Evolutionary conservation across 192 early-diverging fungal species (phyloP).

Genomic region (Backusella circina): DNA sequence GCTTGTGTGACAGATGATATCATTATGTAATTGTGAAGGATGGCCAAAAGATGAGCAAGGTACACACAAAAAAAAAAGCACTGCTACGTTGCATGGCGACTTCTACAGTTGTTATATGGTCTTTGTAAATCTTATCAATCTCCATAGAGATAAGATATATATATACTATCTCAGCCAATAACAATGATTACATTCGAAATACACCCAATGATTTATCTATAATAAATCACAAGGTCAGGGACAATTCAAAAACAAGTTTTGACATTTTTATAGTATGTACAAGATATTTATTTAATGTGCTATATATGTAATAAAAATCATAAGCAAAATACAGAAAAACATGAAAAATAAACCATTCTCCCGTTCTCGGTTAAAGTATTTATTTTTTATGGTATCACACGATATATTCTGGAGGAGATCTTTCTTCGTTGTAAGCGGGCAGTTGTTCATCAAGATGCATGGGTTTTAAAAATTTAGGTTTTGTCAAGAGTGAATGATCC

Average conservation of each 20-base stretch:
- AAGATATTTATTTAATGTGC: not conserved
- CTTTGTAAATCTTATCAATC: not conserved
- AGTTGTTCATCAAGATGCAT: not conserved
- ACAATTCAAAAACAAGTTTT: not conserved
- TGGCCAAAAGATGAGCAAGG: not conserved
- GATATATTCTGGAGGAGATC: not conserved
- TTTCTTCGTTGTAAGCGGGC: not conserved
- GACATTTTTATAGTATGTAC: not conserved
- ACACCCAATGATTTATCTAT: not conserved
- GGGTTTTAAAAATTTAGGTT: conserved; percentile 13
- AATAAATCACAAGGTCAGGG: not conserved
- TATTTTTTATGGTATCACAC: not conserved
- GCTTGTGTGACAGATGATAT: not conserved
- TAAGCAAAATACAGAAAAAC: too few relatives aligned
- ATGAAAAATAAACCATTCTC: not conserved
- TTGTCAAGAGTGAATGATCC: conserved; percentile 2
- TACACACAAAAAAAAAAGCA: not conserved
- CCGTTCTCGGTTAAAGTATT: not conserved
- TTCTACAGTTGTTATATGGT: not conserved
- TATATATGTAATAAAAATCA: not conserved
- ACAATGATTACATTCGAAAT: not conserved
- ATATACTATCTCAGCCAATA: not conserved
- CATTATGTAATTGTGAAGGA: not conserved
- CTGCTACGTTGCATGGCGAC: not conserved
- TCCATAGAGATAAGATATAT: not conserved